phyloP scores from a whole-genome alignment of 148 eudicot genomes.

The Diospyros lotus region DNA sequence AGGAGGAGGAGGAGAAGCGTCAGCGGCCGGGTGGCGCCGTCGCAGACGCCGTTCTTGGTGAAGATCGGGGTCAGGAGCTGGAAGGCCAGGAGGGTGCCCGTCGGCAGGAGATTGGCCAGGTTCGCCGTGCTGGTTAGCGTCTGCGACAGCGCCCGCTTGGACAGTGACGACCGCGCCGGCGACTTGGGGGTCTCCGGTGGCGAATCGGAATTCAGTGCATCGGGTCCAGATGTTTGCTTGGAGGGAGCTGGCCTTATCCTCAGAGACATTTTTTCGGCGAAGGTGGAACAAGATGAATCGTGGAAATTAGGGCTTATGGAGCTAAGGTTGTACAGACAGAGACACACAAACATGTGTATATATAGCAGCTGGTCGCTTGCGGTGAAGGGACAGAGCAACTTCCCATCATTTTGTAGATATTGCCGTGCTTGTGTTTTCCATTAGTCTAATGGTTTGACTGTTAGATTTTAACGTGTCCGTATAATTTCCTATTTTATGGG shows the following conservation, averaged over 20 bases:
- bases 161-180: conserved; percentile 7
- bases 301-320: no score
- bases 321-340: no score
- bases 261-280: conserved; percentile 22
- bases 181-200: conserved; percentile 6
- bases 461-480: no score
- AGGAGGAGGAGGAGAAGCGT: conserved; percentile 24
- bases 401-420: no score
- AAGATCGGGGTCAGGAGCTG: conserved; percentile 34
- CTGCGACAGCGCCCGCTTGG: conserved; percentile 22
- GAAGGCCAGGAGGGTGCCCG: conserved; percentile 38
- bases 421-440: no score
- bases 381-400: no score
- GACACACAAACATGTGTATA: no score
- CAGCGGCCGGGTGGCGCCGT: conserved; percentile 26
- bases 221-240: conserved; percentile 9
- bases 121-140: conserved; percentile 29
- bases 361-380: no score
- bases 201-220: neutral
- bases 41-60: conserved; percentile 35
- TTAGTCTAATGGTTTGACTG: no score
- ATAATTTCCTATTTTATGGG: no score
- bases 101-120: conserved; percentile 43
- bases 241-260: conserved; percentile 20
- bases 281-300: no score